phyloP scores from a whole-genome alignment of 129 eudicot species.

The Flaveria brownii region DNA sequence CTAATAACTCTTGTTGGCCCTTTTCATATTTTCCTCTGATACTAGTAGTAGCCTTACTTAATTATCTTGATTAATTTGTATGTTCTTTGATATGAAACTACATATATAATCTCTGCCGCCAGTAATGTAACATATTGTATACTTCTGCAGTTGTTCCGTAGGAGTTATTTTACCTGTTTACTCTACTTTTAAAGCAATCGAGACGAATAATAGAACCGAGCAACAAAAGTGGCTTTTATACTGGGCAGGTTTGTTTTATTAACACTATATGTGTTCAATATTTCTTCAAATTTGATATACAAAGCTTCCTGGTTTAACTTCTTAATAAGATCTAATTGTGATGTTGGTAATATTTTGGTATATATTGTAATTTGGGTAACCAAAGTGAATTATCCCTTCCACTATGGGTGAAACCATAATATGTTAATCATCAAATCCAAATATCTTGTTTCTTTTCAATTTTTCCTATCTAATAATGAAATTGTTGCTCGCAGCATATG shows the following conservation, averaged over 20 bases:
- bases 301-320: neutral
- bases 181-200: slow-evolving; percentile 86
- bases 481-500: slow-evolving; percentile 70
- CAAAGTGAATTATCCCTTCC: neutral
- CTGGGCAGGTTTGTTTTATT: slow-evolving; percentile 76
- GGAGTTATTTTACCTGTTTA: slow-evolving; percentile 83
- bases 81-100: slow-evolving; percentile 9
- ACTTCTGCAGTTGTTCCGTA: slow-evolving; percentile 71
- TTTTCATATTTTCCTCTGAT: neutral
- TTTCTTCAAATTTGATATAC: neutral
- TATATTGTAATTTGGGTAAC: neutral
- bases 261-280: neutral
- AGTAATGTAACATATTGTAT: slow-evolving; percentile 12
- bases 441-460: neutral
- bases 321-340: neutral
- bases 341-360: neutral
- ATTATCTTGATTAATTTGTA: neutral
- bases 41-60: neutral
- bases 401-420: neutral
- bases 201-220: slow-evolving; percentile 55
- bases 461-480: neutral
- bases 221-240: slow-evolving; percentile 81
- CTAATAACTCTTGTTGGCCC: neutral
- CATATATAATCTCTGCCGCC: neutral
- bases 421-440: neutral